phyloP scores from a whole-genome alignment of 306 rosid species.

The Quercus mongolica region DNA sequence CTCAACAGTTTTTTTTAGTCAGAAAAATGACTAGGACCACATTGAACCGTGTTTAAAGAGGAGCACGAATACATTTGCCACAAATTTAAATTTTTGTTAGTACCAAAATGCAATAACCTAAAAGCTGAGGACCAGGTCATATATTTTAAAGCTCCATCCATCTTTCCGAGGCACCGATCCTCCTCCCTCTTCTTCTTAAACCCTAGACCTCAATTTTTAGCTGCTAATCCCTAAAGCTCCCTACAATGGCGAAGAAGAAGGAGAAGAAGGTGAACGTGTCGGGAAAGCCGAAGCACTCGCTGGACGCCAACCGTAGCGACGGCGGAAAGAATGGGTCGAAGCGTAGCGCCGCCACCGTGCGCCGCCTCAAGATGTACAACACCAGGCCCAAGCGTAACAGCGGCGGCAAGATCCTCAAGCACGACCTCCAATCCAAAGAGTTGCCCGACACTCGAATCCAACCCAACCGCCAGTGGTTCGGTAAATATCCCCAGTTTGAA shows the following conservation, averaged over 20 bases:
- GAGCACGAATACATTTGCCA: too few relatives aligned
- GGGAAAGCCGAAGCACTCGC: constrained; percentile 87
- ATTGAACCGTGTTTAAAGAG: too few relatives aligned
- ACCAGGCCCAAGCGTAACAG: constrained; percentile 63
- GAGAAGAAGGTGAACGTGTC: constrained; percentile 69
- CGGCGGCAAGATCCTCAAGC: constrained; percentile 50
- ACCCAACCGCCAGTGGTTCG: constrained; percentile 93
- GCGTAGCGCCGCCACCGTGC: constrained; percentile 84
- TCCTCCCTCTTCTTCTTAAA: background rate
- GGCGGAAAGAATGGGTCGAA: constrained; percentile 22
- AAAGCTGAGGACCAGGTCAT: too few relatives aligned
- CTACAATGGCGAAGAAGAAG: constrained; percentile 65
- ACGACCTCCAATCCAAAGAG: constrained; percentile 68
- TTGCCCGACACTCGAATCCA: constrained; percentile 76
- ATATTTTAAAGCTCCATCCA: too few relatives aligned
- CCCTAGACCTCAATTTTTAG: background rate
- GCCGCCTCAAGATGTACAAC: constrained; percentile 89
- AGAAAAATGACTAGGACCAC: too few relatives aligned
- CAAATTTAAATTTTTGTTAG: too few relatives aligned
- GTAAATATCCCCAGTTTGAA: constrained; percentile 27
- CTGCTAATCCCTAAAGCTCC: constrained; percentile 12
- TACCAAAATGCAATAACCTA: too few relatives aligned
- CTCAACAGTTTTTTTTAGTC: too few relatives aligned
- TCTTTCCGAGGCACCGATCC: background rate
- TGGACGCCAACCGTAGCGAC: constrained; percentile 68